Percentiles rank a stretch among this genome's conserved stretches.
Evolutionary conservation across 371 early-diverging fungal genomes (phyloP).

Genomic region (Catenaria anguillulae): DNA sequence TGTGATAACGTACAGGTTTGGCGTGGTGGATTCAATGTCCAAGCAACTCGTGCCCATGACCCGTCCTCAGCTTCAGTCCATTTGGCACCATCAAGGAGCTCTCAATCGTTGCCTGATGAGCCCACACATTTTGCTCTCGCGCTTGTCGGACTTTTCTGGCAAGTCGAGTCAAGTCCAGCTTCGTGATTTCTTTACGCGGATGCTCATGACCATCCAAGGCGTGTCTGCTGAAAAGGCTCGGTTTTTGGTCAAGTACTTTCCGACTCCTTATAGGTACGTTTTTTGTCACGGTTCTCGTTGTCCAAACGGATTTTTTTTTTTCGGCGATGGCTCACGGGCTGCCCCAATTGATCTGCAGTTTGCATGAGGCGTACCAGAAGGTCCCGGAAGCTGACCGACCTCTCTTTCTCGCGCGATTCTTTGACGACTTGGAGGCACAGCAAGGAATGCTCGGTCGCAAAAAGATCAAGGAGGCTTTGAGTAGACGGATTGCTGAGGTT

Average conservation of each 20-base stretch:
- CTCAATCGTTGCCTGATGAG: not conserved
- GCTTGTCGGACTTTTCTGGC: slow-evolving; percentile 44
- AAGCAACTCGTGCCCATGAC: not conserved
- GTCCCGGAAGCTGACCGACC: not conserved
- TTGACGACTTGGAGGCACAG: slow-evolving; percentile 4
- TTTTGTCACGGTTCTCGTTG: not conserved
- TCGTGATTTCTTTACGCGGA: slow-evolving; percentile 54
- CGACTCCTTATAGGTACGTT: slow-evolving; percentile 34
- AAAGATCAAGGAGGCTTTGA: slow-evolving; percentile 32
- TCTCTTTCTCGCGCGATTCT: not conserved
- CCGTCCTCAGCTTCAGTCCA: not conserved
- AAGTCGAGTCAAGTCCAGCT: slow-evolving; percentile 50
- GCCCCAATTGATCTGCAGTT: slow-evolving; percentile 6
- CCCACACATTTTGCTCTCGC: slow-evolving; percentile 37
- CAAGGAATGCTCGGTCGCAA: slow-evolving; percentile 27
- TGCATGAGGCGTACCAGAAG: slow-evolving; percentile 4
- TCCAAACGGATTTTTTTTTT: not conserved
- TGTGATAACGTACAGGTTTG: too few species aligned
- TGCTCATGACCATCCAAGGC: slow-evolving; percentile 67
- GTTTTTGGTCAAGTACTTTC: slow-evolving; percentile 46
- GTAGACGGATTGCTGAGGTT: slow-evolving; percentile 35
- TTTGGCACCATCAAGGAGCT: not conserved
- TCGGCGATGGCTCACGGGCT: not conserved
- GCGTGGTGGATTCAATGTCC: too few species aligned
- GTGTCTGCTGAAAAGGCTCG: slow-evolving; percentile 66